phyloP scores from a whole-genome alignment of 2,329 filamentous ascomycete genomes.

The Leptographium procerum region DNA sequence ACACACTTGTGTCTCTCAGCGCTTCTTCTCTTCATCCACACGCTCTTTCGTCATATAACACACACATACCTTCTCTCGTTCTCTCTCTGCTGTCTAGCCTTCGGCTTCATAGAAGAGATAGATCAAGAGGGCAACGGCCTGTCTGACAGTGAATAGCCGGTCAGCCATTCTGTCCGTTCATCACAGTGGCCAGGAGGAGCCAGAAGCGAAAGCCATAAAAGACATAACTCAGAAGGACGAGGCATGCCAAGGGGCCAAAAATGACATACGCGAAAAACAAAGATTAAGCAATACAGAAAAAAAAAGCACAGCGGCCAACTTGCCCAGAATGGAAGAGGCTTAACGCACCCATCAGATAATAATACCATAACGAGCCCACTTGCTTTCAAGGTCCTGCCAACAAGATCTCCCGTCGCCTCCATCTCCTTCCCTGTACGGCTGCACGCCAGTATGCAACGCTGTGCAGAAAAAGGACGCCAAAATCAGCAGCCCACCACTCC shows the following conservation, averaged over 20 bases:
- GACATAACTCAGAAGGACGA: neutral
- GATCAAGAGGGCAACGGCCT: neutral
- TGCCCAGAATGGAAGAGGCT: conserved; percentile 3
- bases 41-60: no score
- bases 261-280: no score
- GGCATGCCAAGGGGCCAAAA: no score
- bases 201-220: neutral
- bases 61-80: neutral
- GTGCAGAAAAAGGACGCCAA: conserved; percentile 18
- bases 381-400: conserved; percentile 5
- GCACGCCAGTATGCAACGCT: conserved; percentile 24
- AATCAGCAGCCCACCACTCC: conserved; percentile 12
- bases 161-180: neutral
- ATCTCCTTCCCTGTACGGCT: conserved; percentile 40
- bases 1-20: neutral
- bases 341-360: conserved; percentile 1
- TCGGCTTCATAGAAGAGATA: conserved; percentile 4
- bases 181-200: neutral
- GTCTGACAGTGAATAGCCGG: neutral
- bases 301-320: neutral
- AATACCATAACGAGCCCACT: conserved; percentile 8
- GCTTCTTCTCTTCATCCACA: neutral
- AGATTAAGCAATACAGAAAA: neutral
- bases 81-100: neutral
- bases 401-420: conserved; percentile 25